Base-by-base conservation (phyloP, 768 basidiomycete genomes). In the Dictyophora rubrovolvata region DNA sequence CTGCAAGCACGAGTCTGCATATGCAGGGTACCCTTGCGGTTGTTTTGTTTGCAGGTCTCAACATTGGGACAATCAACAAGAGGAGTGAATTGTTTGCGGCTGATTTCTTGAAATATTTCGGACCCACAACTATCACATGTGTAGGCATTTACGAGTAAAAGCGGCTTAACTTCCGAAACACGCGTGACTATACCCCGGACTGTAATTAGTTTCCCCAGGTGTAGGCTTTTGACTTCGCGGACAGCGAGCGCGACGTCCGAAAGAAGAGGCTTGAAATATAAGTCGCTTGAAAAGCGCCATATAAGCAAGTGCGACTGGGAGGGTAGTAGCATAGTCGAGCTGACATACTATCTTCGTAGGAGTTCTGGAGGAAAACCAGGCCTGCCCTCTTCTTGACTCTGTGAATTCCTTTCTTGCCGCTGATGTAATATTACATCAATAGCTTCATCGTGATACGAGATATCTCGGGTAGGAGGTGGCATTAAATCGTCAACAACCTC, bases 1-100 rank as follows among this genome's bases (percentile, higher is more conserved):
- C 94, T 84, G 72, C 91, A 93, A 20, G 96, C 96, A 49, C 96
- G 82, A 5, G 96, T 99, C 72, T 98, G 96, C 95, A 98, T 97
- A 68, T 96, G 92, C 55, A 99, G 74, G 20, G 90, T 87, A 10
- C 94, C 94, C n/a, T 77, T 84, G 54, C 92, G 84, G 12, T 83
- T 80, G 66, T 99, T 93, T 72, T 84, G 86, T 70, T 81, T 79
- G 72, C 96, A 99, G 64, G 87, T 86, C 18, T 83, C 79, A 62
- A 83, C 81, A 59, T 93, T 95, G 68, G 87, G 83, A 69, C 96
- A 99, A 67, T 95, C 89, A 22, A 79, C 71, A 51, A 97, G 84
- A 0, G 96, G 96, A 0, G 84, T 81, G 69, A 98, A 97, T 11
- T 89, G 85, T 70, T 93, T 94, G 68, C 85, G 83, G 10, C 87